Evolutionary conservation across 2,329 filamentous ascomycete species (phyloP), one percentile per base, ranked within the genome.

Genomic region (Colletotrichum tropicale): DNA sequence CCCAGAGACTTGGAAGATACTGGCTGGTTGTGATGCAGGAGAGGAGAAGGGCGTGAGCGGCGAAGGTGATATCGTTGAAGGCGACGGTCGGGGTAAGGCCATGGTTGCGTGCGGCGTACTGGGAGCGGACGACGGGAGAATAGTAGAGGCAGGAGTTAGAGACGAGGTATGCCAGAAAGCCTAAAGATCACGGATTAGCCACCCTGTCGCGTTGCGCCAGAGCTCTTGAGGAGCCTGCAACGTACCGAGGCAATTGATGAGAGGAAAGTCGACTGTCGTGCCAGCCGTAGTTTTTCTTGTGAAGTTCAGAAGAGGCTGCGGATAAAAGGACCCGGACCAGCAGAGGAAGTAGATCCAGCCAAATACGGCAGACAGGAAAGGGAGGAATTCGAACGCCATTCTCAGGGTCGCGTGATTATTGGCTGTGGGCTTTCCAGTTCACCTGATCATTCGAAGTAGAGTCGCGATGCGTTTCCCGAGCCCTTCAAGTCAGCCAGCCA

Each of bases 311-410:
- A 98, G 86, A 8, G 94, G 92, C 83, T 98, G 97, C 2, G 96
- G 96, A 84, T 98, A 98, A 87, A 98, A 98, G 18, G 95, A 98
- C 18, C 93, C 86, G 15, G 94, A 96, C 96, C 96, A 97, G 84
- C 91, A 92, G 65, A 93, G 78, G 78, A 91, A 93, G 85, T 96
- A 96, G 81, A 93, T 86, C 94, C 94, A 96, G 84, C 94, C 94
- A 79, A 94, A 91, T 36, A 94, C 81, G 81, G 87, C 89, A 66
- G 90, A 92, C 21, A 91, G 70, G 73, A 88, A 79, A 34, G 83
- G 79, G 74, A 92, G 87, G 77, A 91, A 86, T 69, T 82, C 81
- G 65, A 78, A 56, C 32, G 43, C 71, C 78, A 80, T 80, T n/a
- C 60, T 58, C 26, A 32, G 12, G 28, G 58, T 66, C 13, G 21